These are phyloP conservation scores for Dipteronia sinensis DNA, from an alignment of 345 rosid species.

Conservation along the genomic window DNA sequence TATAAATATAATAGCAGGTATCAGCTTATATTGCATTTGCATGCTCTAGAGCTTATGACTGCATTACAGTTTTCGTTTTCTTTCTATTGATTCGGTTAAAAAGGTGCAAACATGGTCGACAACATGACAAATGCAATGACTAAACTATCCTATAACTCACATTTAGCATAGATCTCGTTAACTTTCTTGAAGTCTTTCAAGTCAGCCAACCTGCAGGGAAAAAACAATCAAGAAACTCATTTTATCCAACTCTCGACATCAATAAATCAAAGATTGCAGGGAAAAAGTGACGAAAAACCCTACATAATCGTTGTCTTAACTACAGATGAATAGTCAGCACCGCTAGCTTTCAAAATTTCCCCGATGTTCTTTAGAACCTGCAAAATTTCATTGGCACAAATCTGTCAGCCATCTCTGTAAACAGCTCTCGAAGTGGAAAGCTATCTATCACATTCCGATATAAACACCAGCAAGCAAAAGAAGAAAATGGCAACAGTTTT, in stretches of 20 bases:
- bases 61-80: background rate
- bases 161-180: conserved; percentile 89
- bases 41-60: background rate
- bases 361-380: conserved; percentile 68
- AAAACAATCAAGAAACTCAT: conserved; percentile 7
- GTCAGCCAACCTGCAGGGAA: conserved; percentile 77
- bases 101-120: background rate
- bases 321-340: conserved; percentile 54
- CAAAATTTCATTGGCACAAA: background rate
- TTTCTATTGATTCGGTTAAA: background rate
- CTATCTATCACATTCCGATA: background rate
- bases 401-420: background rate
- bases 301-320: conserved; percentile 72
- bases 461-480: background rate
- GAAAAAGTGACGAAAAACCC: conserved; percentile 1
- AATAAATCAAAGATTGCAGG: background rate
- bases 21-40: background rate
- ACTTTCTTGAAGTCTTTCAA: conserved; percentile 92
- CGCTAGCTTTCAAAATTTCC: conserved; percentile 61
- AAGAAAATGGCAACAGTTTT: background rate
- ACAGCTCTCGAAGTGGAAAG: background rate
- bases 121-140: background rate
- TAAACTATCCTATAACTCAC: conserved; percentile 47
- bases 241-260: background rate
- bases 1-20: too few species aligned